Percentiles rank a stretch among this genome's conserved stretches.
Evolutionary conservation across 2,329 filamentous ascomycete genomes (phyloP).

Genomic region (Pestalotiopsis fici): DNA sequence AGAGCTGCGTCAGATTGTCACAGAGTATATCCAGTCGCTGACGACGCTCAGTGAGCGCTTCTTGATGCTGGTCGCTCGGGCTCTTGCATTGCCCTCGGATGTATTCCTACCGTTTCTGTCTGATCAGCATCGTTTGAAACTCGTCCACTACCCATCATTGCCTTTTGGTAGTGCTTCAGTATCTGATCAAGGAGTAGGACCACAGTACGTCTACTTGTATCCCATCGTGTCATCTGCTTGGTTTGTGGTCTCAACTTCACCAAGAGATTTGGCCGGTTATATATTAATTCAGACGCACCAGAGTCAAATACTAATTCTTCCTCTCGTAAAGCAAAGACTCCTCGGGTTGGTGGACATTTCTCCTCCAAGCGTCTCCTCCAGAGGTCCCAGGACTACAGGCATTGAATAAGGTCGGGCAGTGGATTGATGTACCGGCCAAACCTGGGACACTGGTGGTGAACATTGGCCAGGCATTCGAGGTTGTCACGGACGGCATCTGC

Average conservation of each 20-base stretch:
- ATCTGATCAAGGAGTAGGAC: conserved; percentile 56
- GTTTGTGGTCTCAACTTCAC: no score
- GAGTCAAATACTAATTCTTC: no score
- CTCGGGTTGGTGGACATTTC: conserved; percentile 65
- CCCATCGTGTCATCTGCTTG: no score
- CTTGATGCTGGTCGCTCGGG: conserved; percentile 56
- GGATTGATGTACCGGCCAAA: conserved; percentile 51
- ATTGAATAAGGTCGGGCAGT: conserved; percentile 45
- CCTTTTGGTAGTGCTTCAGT: conserved; percentile 7
- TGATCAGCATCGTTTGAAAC: conserved; percentile 60
- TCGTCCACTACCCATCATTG: conserved; percentile 51
- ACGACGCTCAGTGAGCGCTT: conserved; percentile 53
- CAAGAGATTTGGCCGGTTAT: no score
- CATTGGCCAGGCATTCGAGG: conserved; percentile 60
- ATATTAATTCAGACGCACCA: no score
- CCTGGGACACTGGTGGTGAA: conserved; percentile 57
- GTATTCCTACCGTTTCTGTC: conserved; percentile 55
- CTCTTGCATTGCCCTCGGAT: conserved; percentile 48
- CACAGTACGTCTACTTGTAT: conserved; percentile 35
- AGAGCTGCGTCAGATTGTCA: conserved; percentile 35
- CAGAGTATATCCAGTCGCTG: conserved; percentile 52
- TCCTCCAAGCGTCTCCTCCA: conserved; percentile 59
- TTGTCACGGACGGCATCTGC: conserved; percentile 54
- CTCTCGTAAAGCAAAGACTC: conserved; percentile 61
- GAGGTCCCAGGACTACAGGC: conserved; percentile 50